Conservation (phyloP, 495 filamentous ascomycete species). For the Parathielavia hyrcaniae region DNA sequence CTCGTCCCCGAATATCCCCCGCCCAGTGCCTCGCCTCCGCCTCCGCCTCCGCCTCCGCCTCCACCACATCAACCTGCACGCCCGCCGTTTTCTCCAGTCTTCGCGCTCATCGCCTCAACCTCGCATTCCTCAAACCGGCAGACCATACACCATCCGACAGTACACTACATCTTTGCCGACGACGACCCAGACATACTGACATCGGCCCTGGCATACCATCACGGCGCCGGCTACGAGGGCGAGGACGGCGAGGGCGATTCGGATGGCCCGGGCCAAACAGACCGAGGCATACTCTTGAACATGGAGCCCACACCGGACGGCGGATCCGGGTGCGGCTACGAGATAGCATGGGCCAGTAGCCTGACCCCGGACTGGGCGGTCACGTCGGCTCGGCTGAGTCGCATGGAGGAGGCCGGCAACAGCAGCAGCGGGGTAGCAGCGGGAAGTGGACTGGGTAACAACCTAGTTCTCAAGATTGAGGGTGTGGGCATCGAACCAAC, state of each 20-base stretch:
- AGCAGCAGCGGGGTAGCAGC: constrained; percentile 25
- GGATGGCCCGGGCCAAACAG: constrained; percentile 19
- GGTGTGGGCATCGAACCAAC: constrained; percentile 44
- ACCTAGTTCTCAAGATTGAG: constrained; percentile 61
- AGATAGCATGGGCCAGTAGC: constrained; percentile 42
- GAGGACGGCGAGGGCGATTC: background rate
- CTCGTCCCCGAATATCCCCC: constrained; percentile 1
- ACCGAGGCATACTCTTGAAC: constrained; percentile 53
- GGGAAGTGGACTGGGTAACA: constrained; percentile 18
- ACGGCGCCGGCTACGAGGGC: constrained; percentile 17
- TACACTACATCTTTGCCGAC: constrained; percentile 87
- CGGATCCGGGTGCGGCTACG: constrained; percentile 29
- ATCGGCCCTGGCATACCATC: constrained; percentile 39
- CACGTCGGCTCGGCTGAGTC: constrained; percentile 36
- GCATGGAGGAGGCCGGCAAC: constrained; percentile 37
- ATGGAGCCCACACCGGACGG: constrained; percentile 46
- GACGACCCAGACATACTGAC: constrained; percentile 65
- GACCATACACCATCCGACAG: constrained; percentile 63
- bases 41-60: constrained; percentile 4
- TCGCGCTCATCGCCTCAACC: constrained; percentile 53
- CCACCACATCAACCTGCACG: constrained; percentile 7
- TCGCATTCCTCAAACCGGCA: constrained; percentile 30
- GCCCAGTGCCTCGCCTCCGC: constrained; percentile 7
- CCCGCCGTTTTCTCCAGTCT: constrained; percentile 55
- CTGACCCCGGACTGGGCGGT: constrained; percentile 46